A percentile compares a stretch with the other conserved stretches of the same genome.
Evolutionary conservation across 805 yeast genomes (phyloP).

Genomic region (Saccharomycopsis selenospora): DNA sequence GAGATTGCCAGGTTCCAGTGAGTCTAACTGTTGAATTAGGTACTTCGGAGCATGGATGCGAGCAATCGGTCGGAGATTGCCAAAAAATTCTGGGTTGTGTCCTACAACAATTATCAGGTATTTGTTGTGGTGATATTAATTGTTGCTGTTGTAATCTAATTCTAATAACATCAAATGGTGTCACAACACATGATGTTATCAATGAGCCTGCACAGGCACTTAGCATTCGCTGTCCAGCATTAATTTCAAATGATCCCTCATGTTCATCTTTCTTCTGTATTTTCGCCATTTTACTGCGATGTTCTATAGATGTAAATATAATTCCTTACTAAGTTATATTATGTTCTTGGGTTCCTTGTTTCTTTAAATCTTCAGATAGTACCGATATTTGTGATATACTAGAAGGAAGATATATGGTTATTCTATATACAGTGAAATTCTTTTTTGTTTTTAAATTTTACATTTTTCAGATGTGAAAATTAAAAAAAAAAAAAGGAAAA

Average conservation of each 20-base stretch:
- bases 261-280: no score
- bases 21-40: slow-evolving; percentile 31
- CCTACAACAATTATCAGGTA: slow-evolving; percentile 23
- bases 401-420: no score
- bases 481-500: no score
- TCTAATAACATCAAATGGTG: slow-evolving; percentile 77
- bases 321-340: no score
- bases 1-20: slow-evolving; percentile 70
- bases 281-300: no score
- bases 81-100: slow-evolving; percentile 24
- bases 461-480: no score
- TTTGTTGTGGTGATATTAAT: slow-evolving; percentile 32
- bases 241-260: slow-evolving; percentile 10
- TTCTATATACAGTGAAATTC: no score
- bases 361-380: no score
- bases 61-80: slow-evolving; percentile 13
- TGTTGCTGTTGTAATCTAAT: slow-evolving; percentile 73
- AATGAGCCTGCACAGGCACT: slow-evolving; percentile 75
- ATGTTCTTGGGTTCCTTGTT: no score
- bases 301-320: no score
- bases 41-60: slow-evolving; percentile 13
- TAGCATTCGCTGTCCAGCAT: slow-evolving; percentile 49
- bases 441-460: no score
- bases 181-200: slow-evolving; percentile 62
- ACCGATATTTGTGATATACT: no score